A percentile compares a stretch with the other conserved stretches of the same genome.
Conservation (phyloP, 2,329 filamentous ascomycete genomes). For the Fusarium piperis region DNA sequence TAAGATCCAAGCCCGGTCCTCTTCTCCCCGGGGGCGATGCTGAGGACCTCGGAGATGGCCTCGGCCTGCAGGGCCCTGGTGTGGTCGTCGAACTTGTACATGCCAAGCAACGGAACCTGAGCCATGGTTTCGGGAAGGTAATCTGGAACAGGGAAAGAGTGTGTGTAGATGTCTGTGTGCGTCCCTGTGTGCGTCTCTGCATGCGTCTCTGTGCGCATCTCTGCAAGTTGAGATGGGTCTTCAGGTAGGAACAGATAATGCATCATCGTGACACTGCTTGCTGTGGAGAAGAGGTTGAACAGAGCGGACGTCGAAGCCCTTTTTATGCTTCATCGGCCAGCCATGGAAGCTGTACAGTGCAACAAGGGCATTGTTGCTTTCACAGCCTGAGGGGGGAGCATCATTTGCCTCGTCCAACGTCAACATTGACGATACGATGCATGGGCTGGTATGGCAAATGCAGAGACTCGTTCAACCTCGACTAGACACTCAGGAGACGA, state of each 20-base stretch:
- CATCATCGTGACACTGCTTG: background rate
- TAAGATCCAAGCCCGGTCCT: slow-evolving; percentile 12
- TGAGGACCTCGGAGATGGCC: slow-evolving; percentile 27
- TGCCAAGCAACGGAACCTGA: slow-evolving; percentile 5
- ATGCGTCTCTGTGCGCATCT: no score
- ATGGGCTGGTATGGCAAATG: slow-evolving; percentile 12
- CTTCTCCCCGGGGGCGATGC: slow-evolving; percentile 20
- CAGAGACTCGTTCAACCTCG: background rate
- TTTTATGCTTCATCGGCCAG: slow-evolving; percentile 13
- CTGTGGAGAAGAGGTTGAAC: background rate
- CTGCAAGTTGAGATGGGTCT: background rate
- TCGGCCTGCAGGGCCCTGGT: slow-evolving; percentile 18
- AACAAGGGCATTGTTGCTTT: background rate
- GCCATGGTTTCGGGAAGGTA: slow-evolving; percentile 12
- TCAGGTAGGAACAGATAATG: background rate
- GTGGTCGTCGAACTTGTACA: slow-evolving; percentile 13
- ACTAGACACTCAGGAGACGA: background rate
- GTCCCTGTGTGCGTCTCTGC: no score
- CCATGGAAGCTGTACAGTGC: slow-evolving; percentile 3
- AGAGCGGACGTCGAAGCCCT: background rate
- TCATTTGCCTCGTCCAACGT: slow-evolving; percentile 18
- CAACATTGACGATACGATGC: slow-evolving; percentile 8
- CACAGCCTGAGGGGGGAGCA: background rate
- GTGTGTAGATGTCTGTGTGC: no score
- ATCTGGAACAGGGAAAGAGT: background rate